Evolutionary conservation across 495 filamentous ascomycete species (phyloP).

Genomic region (Bacidia gigantensis): DNA sequence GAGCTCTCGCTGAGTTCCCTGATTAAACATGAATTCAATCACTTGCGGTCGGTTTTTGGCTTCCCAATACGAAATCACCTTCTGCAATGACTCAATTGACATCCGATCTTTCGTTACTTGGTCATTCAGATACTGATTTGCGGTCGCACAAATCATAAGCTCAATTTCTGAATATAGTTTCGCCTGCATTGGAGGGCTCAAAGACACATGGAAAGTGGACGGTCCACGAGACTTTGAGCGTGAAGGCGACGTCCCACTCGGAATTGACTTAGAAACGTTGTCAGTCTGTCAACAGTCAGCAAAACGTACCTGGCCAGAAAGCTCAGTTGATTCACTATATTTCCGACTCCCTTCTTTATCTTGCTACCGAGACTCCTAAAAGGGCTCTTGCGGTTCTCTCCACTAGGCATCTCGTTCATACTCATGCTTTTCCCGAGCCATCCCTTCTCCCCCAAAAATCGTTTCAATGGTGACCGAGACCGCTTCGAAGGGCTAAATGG

Average conservation of each 20-base stretch:
- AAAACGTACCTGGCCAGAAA: neutral
- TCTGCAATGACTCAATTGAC: slow-evolving; percentile 33
- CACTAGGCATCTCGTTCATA: slow-evolving; percentile 19
- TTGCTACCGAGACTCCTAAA: slow-evolving; percentile 31
- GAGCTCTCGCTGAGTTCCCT: slow-evolving; percentile 39
- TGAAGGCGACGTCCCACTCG: slow-evolving; percentile 6
- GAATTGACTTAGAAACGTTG: slow-evolving; percentile 18
- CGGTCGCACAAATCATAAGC: slow-evolving; percentile 37
- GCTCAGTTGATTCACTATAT: slow-evolving; percentile 26
- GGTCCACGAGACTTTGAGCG: slow-evolving; percentile 7
- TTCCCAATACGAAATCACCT: slow-evolving; percentile 30
- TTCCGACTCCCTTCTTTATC: slow-evolving; percentile 33
- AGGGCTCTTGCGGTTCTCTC: slow-evolving; percentile 23
- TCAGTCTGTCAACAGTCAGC: slow-evolving; percentile 13
- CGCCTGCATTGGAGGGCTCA: slow-evolving; percentile 32
- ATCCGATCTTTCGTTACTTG: slow-evolving; percentile 33
- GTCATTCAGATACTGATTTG: slow-evolving; percentile 37
- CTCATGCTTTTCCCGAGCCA: slow-evolving; percentile 32
- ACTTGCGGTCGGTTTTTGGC: slow-evolving; percentile 40
- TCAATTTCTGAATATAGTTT: slow-evolving; percentile 42
- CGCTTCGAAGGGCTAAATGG: slow-evolving; percentile 19
- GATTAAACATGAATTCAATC: slow-evolving; percentile 43
- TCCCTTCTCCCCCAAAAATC: slow-evolving; percentile 39
- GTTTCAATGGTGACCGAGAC: slow-evolving; percentile 34
- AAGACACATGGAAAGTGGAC: slow-evolving; percentile 29